phyloP scores from a whole-genome alignment of 1,284 basidiomycete species.

The Ceratobasidium sp. region DNA sequence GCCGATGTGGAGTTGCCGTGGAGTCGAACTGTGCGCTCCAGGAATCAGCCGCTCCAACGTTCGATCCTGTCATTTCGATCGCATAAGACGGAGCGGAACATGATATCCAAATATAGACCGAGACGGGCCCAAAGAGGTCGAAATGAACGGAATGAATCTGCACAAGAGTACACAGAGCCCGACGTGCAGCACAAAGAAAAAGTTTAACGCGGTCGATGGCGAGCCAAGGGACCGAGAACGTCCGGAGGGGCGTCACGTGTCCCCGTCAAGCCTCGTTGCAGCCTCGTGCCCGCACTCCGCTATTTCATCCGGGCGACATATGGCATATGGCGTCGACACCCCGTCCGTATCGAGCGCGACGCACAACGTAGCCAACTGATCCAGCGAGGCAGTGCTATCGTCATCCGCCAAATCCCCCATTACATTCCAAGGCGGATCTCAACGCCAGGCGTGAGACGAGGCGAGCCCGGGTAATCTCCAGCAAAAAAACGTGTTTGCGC shows the following conservation, averaged over 20 bases:
- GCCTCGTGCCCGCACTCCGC: conserved; percentile 35
- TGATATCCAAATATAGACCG: too few relatives aligned
- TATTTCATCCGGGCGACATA: conserved; percentile 15
- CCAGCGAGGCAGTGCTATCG: neutral
- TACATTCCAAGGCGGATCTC: neutral
- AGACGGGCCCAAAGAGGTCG: too few relatives aligned
- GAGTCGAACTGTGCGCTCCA: too few relatives aligned
- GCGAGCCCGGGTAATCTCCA: neutral
- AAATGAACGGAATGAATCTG: too few relatives aligned
- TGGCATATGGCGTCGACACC: too few relatives aligned
- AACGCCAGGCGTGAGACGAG: neutral
- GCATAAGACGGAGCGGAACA: too few relatives aligned
- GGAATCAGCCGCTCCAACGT: too few relatives aligned
- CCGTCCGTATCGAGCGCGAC: conserved; percentile 16
- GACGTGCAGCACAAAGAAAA: neutral
- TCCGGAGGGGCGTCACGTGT: conserved; percentile 26
- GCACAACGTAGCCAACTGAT: neutral
- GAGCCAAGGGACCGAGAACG: conserved; percentile 18
- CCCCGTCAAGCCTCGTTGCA: conserved; percentile 29
- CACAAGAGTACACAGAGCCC: neutral
- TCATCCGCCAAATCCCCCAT: too few relatives aligned
- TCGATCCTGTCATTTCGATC: too few relatives aligned
- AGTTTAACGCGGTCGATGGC: neutral
- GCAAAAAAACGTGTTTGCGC: conserved; percentile 10
- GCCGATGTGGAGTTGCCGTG: neutral